These are phyloP conservation scores for Phylloporus sp. DNA, from an alignment of 768 basidiomycete species.

Conservation along the genomic window DNA sequence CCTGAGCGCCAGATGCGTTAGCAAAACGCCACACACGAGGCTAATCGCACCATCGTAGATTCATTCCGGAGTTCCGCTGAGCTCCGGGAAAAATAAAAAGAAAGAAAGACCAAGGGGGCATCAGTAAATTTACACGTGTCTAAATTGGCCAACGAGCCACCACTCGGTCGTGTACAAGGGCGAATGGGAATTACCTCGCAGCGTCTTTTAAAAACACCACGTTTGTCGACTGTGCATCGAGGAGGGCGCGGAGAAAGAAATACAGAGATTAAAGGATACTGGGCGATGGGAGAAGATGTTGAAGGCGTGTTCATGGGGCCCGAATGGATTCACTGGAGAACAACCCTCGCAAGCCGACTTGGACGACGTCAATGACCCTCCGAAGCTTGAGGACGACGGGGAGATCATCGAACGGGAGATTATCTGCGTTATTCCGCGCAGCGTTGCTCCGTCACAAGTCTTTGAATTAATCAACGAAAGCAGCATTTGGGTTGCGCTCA, in stretches of 20 bases:
- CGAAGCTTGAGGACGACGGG: neutral
- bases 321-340: constrained; percentile 2
- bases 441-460: neutral
- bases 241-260: constrained; percentile 25
- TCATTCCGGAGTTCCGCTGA: no score
- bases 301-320: constrained; percentile 7
- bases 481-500: neutral
- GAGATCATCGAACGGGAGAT: constrained; percentile 19
- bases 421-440: constrained; percentile 3
- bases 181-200: constrained; percentile 49
- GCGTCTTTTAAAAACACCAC: constrained; percentile 30
- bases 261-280: constrained; percentile 18
- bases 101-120: no score
- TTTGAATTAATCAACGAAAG: neutral
- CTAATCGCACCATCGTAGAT: no score
- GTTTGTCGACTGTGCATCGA: constrained; percentile 39
- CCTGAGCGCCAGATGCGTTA: no score
- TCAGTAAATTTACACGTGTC: no score
- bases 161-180: constrained; percentile 51
- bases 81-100: no score
- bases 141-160: no score
- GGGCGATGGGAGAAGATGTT: constrained; percentile 22
- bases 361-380: neutral
- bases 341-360: neutral
- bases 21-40: no score